Base-by-base conservation (phyloP, 371 early-diverging fungal species). In the Lichtheimia ramosa region DNA sequence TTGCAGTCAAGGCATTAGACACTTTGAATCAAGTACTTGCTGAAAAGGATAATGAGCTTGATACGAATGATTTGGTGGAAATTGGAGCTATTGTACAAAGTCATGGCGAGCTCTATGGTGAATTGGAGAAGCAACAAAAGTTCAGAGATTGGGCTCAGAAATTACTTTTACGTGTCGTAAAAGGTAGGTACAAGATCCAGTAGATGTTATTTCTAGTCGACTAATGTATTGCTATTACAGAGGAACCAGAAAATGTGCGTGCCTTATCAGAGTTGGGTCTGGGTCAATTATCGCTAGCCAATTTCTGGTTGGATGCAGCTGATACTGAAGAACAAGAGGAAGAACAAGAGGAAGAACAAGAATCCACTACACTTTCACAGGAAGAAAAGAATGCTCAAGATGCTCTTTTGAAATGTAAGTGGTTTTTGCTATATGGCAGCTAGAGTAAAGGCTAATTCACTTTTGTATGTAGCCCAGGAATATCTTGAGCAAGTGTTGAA, bases 301-400 rank as follows among this genome's bases (percentile, higher is more conserved):
- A 75, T 20, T 77, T 66, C 24, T 74, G 73, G 67, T 56, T 81
- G 16, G 81, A 75, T 23, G 63, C 66, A 10, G 54, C 62, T 10
- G 63, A 70, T 39, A 66, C 59, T 12, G 58, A 67, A 5, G 65
- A 62, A n/a, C 62, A 66, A 21, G 66, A 71, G 0, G 68, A 79
- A 24, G 64, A 66, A 12, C 54, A 63, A 7, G 65, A 68, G 2
- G 64, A 68, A 51, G 69, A 67, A 55, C 61, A 62, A 15, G 62
- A 55, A 52, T 43, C 54, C 12, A 58, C 58, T 5, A 54, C 6
- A 4, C 5, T 8, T 8, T 34, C 34, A 8, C 34, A 70, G 51
- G 71, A 77, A 55, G 73, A 76, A 50, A 53, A 69, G 39, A 69
- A 74, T 24, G 81, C 81, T 1, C 65, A 56, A 34, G 34, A 34